Evolutionary conservation across 768 basidiomycete species (phyloP), one percentile per base, ranked within the genome.

Genomic region (Hydnum rufescens): DNA sequence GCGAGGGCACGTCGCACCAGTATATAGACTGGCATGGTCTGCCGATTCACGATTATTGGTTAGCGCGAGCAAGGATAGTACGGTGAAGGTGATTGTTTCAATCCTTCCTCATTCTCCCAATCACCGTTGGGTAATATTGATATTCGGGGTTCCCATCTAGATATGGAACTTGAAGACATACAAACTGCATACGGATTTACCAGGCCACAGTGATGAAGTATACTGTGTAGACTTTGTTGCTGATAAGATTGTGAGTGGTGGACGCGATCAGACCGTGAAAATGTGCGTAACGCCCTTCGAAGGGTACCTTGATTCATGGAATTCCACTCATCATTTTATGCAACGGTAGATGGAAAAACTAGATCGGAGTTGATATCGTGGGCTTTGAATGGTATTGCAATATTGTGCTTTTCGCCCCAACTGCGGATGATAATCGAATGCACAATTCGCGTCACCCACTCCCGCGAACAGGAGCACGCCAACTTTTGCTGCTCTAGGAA

Each of bases 141-240:
- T 22, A 25, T 49, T 28, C 29, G 18, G 26, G 16, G 39, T 49
- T 53, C 22, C 30, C 13, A 5, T n/a, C 18, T 63, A 89, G 89
- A 79, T 96, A 23, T 97, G 93, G 93, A 87, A 95, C 64, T 70
- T 97, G 52, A 90, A 87, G 64, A 96, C 89, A 4, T 88, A 86
- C 65, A 97, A 99, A 67, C 77, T 99, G 56, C 84, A 87, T 62
- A 78, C 75, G 4, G 93, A 99, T 64, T 76, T 99, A 18, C 88
- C 90, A 0, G 93, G 93, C 19, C 93, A 99, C 63, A 85, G 83
- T 1, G 93, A 99, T 58, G 93, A 99, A 64, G 92, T 99, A 32
- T 97, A 96, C 67, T 96, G 93, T 61, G 93, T 99, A 16, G 93
- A 97, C 65, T 99, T 95, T 62, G 92, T 99, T 1, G 92, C 90